phyloP scores from a whole-genome alignment of 768 basidiomycete species.

The Boletales sp. region DNA sequence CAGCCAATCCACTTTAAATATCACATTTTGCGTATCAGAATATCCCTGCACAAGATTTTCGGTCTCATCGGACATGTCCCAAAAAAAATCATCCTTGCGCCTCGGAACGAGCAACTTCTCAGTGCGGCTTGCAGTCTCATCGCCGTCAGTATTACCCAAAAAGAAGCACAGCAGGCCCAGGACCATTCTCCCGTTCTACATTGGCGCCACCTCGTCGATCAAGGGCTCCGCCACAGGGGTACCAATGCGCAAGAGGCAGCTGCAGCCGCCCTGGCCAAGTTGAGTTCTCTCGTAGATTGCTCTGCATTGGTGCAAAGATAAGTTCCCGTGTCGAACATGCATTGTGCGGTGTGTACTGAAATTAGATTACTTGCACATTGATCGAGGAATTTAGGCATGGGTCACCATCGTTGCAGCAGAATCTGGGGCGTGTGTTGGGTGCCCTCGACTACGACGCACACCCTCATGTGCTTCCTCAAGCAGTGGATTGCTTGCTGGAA shows the following conservation, averaged over 20 bases:
- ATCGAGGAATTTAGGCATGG: conserved; percentile 58
- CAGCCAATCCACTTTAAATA: neutral
- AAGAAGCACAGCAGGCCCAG: conserved; percentile 43
- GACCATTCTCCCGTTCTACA: conserved; percentile 44
- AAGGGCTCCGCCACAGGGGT: conserved; percentile 66
- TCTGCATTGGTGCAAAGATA: conserved; percentile 67
- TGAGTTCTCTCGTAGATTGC: conserved; percentile 69
- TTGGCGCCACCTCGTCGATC: conserved; percentile 71
- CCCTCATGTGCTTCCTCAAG: conserved; percentile 51
- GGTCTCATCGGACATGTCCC: conserved; percentile 53
- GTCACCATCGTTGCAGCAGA: conserved; percentile 60
- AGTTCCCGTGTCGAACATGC: conserved; percentile 35
- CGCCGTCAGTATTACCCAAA: conserved; percentile 55
- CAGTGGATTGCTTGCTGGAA: conserved; percentile 55
- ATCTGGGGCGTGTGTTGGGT: conserved; percentile 68
- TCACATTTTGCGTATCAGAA: conserved; percentile 3
- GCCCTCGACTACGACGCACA: conserved; percentile 59
- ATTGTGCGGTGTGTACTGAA: conserved; percentile 13
- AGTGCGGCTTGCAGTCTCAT: conserved; percentile 72
- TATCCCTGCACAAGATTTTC: conserved; percentile 53
- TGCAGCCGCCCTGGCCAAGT: conserved; percentile 61
- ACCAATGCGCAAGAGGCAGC: conserved; percentile 71
- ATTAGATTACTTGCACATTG: conserved; percentile 43
- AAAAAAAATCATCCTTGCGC: conserved; percentile 53
- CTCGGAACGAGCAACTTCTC: conserved; percentile 69